Base-by-base conservation (phyloP, 768 basidiomycete genomes). In the Auricularia heimuer region DNA sequence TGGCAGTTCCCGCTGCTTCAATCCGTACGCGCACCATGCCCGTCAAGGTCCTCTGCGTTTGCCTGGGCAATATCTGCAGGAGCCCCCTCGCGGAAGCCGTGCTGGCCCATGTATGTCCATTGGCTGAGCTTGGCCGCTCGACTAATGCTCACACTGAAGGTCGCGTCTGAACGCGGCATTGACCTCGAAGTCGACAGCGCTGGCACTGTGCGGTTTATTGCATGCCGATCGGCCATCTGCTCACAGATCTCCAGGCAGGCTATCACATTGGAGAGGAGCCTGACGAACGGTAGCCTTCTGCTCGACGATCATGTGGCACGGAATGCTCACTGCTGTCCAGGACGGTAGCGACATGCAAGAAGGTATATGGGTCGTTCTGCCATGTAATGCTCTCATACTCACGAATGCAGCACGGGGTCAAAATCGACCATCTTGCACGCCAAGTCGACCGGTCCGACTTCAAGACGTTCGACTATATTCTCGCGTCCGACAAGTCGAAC, bases 81-180 rank as follows among this genome's bases (percentile, higher is more conserved):
- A 93, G 91, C 29, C 93, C 94, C 0, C 92, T 96, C 85, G 94
- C 92, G 36, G 92, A 94, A 76, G 94, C 92, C 2, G 90, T 95
- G 29, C 80, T 95, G 36, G 80, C 77, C 66, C 81, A 91, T 63
- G 81, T 70, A 35, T 64, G 71, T 47, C 34, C 66, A 3, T 62
- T 69, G 24, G 47, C 3, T 42, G 63, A 44, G 29, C 3, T n/a
- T 42, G 69, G 54, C 65, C 67, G 2, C 12, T 42, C n/a, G 8
- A 44, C 18, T 29, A 0, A 45, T 65, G 60, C 37, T 29, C 24
- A 6, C 61, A 71, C 35, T 63, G 62, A n/a, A 64, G 65, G 44
- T 85, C 65, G 90, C 89, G 8, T 75, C 79, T 61, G 81, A 85
- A 69, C 85, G 89, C 39, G 85, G 84, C 12, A 71, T 91, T 47